Base-by-base conservation (phyloP, 805 yeast genomes). In the Candida boleticola region DNA sequence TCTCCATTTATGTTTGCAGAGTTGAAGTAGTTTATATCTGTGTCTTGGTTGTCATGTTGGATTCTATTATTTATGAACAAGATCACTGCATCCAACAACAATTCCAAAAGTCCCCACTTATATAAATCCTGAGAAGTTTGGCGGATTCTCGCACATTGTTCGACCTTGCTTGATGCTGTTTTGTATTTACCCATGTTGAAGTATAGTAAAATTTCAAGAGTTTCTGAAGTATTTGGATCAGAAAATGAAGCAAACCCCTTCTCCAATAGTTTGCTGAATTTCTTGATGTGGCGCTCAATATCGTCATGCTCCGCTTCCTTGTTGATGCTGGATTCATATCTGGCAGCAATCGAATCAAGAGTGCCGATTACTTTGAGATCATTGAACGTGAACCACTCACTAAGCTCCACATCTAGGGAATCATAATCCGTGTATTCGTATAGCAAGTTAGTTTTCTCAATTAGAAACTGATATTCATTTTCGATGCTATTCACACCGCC, bases 381-480 rank as follows among this genome's bases (percentile, higher is more conserved):
- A 35, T 57, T 49, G 31, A 47, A 50, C 3, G 60, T 53, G 41
- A 70, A 70, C 76, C 76, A 70, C 37, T 68, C 71, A 21, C 55
- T 53, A 18, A 70, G 44, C 40, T 67, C 74, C 17, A 46, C 48
- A 11, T 47, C 51, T 17, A 70, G 51, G 4, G 38, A 42, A 1
- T 55, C 61, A 30, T 46, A 42, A 31, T 70, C 73, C 16, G 41
- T 26, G 37, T 66, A 56, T 23, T 53, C 45, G 47, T 63, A 69
- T 14, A 54, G 50, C 31, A 70, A 49, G 36, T 60, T 60, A 20
- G 63, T 57, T 41, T 62, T 61, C 17, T 61, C 61, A 17, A 61
- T 48, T 30, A 68, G 49, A 38, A 67, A 67, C 37, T 53, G 66
- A 39, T 52, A 38, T 13, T 31, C 41, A n/a, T 38, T 38, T 7